Evolutionary conservation across 169 alveolate species (phyloP).

Genomic region (Plasmodium gonderi): DNA sequence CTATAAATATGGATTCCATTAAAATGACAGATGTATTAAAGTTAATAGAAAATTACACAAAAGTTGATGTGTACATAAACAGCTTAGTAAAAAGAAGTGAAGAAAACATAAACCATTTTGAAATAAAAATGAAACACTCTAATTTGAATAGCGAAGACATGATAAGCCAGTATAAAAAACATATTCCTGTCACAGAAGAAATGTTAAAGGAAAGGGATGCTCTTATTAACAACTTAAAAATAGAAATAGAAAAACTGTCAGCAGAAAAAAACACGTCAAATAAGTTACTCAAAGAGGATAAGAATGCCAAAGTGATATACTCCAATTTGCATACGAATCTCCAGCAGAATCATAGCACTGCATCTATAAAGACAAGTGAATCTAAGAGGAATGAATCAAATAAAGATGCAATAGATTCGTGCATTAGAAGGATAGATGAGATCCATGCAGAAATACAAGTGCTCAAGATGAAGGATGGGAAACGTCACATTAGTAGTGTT

Average conservation of each 20-base stretch:
- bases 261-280: slow-evolving; percentile 2
- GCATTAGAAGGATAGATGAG: slow-evolving; percentile 12
- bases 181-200: background rate
- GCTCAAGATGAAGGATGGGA: background rate
- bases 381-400: background rate
- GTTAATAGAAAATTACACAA: slow-evolving; percentile 20
- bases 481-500: background rate
- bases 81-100: background rate
- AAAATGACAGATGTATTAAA: slow-evolving; percentile 4
- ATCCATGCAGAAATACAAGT: slow-evolving; percentile 15
- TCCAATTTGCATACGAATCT: background rate
- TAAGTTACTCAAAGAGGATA: background rate
- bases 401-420: slow-evolving; percentile 2
- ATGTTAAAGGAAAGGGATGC: background rate
- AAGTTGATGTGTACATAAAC: background rate
- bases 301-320: background rate
- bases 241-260: background rate
- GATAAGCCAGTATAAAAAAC: background rate
- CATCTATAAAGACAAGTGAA: background rate
- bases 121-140: background rate
- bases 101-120: background rate
- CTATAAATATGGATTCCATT: background rate
- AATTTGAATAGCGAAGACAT: background rate
- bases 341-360: too few species aligned
- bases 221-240: background rate